Conservation (phyloP, 768 basidiomycete genomes). For the Nidularia pulvinata region DNA sequence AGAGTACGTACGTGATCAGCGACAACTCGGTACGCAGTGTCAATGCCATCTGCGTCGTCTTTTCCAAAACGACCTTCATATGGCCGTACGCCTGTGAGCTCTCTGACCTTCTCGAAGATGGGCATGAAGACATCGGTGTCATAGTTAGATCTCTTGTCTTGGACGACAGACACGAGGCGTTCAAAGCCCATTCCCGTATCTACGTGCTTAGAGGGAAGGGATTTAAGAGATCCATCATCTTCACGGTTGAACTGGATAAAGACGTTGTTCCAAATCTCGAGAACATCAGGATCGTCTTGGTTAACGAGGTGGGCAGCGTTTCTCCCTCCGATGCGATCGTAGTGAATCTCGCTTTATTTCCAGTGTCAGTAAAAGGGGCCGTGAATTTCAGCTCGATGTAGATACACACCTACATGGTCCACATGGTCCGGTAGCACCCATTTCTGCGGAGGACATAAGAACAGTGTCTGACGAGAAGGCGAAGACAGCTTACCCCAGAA, state of each 20-base stretch:
- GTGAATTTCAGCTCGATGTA: background rate
- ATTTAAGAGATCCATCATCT: constrained; percentile 75
- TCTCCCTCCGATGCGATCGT: constrained; percentile 96
- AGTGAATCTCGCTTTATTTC: constrained; percentile 84
- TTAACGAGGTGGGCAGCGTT: constrained; percentile 95
- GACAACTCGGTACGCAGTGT: constrained; percentile 96
- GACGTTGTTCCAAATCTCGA: constrained; percentile 99
- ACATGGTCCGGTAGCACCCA: constrained; percentile 98
- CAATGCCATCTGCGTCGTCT: constrained; percentile 95
- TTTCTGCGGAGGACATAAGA: constrained; percentile 55
- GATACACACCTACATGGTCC: constrained; percentile 84
- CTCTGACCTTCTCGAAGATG: constrained; percentile 84
- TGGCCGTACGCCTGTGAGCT: constrained; percentile 84
- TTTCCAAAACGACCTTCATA: constrained; percentile 92
- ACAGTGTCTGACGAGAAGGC: background rate
- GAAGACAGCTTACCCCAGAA: constrained; percentile 82
- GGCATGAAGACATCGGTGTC: constrained; percentile 96
- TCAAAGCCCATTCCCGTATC: constrained; percentile 99
- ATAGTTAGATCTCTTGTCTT: constrained; percentile 93
- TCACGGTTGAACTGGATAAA: constrained; percentile 99
- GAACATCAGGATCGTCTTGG: constrained; percentile 93
- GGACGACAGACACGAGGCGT: constrained; percentile 91
- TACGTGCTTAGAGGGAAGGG: constrained; percentile 91
- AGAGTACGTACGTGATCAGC: constrained; percentile 97
- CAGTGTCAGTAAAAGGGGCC: no score